Percentiles rank a stretch among this genome's conserved stretches.
These are phyloP conservation scores for Phyllosticta citrichinensis DNA, from an alignment of 2,329 filamentous ascomycete species.

Conservation along the genomic window DNA sequence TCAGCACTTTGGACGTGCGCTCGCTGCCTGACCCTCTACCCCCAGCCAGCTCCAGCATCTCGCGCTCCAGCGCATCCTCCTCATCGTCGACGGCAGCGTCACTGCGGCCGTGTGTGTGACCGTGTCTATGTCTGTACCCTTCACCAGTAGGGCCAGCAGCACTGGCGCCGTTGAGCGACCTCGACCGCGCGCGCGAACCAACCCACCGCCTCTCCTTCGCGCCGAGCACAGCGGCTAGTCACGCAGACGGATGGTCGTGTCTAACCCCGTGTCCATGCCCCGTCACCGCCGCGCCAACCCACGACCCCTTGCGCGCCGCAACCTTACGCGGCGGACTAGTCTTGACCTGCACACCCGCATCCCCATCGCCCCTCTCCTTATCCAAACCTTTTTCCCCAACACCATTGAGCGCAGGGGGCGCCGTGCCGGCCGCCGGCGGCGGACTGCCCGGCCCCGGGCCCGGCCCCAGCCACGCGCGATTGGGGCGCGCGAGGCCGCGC, in stretches of 20 bases:
- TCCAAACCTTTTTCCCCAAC: background rate
- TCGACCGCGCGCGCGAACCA: background rate
- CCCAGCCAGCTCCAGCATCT: background rate
- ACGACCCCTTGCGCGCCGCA: background rate
- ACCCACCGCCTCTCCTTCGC: background rate
- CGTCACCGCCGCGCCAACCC: background rate
- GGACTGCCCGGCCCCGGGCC: background rate
- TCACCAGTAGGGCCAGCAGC: too few relatives aligned
- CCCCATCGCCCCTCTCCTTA: background rate
- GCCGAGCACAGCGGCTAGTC: background rate
- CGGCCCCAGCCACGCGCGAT: background rate
- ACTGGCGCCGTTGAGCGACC: background rate
- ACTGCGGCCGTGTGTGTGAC: too few relatives aligned
- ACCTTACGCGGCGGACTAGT: background rate
- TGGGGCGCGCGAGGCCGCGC: background rate
- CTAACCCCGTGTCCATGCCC: background rate
- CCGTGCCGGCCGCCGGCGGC: slow-evolving; percentile 5
- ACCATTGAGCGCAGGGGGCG: background rate
- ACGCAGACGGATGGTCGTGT: background rate
- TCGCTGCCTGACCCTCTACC: background rate
- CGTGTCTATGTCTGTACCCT: too few relatives aligned
- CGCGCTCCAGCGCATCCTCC: background rate
- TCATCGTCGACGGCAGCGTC: too few relatives aligned
- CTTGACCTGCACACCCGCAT: background rate
- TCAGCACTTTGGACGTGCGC: background rate